phyloP scores from a whole-genome alignment of 331 rosid species.

The Stylosanthes scabra region DNA sequence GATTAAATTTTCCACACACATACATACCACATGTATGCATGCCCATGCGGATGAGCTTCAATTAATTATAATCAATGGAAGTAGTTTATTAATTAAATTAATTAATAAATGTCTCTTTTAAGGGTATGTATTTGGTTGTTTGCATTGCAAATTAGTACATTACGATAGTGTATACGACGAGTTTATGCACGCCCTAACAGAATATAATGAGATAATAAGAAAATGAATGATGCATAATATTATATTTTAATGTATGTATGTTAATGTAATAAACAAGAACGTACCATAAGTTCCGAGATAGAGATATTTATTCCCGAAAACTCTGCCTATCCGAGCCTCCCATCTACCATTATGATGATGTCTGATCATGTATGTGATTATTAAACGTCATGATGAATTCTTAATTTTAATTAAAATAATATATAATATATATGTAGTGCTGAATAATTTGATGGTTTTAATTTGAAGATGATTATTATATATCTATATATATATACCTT shows the following conservation, averaged over 20 bases:
- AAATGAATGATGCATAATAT: too few species aligned
- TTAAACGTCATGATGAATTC: not conserved
- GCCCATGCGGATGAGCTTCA: not conserved
- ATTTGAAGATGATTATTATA: not conserved
- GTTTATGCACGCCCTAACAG: not conserved
- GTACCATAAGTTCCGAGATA: constrained; percentile 93
- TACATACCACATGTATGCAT: not conserved
- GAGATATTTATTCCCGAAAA: constrained; percentile 91
- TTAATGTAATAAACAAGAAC: not conserved
- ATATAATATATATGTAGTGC: not conserved
- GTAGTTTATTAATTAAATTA: not conserved
- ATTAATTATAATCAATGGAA: not conserved
- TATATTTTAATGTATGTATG: not conserved
- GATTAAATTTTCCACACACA: constrained; percentile 11
- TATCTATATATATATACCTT: constrained; percentile 51
- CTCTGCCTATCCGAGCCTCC: constrained; percentile 98
- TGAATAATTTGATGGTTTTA: not conserved
- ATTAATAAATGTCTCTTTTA: not conserved
- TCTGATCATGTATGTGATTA: constrained; percentile 41
- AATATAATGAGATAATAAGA: not conserved
- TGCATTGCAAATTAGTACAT: too few species aligned
- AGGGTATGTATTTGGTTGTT: not conserved
- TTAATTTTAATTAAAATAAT: not conserved
- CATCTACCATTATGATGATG: constrained; percentile 98
- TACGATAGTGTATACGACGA: not conserved